Conservation (phyloP, 1,139 yeast genomes). For the Magnusiomyces ingens region DNA sequence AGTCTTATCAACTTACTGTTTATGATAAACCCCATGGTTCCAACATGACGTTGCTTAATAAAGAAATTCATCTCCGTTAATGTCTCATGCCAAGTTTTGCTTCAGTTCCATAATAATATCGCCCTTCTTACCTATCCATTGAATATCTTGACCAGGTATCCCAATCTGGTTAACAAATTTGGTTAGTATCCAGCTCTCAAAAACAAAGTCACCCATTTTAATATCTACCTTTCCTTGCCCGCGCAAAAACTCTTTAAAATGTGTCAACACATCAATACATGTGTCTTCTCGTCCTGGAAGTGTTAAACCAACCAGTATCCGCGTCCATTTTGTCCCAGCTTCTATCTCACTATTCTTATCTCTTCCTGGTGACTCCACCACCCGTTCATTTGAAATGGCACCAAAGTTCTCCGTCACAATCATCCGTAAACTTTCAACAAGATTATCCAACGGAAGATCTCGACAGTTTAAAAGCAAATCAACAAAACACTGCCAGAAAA, state of each 20-base stretch:
- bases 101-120: neutral
- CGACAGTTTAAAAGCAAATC: slow-evolving; percentile 14
- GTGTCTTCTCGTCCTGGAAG: slow-evolving; percentile 13
- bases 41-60: slow-evolving; percentile 16
- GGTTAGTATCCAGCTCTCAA: too few species aligned
- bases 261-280: slow-evolving; percentile 11
- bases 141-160: slow-evolving; percentile 15
- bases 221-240: slow-evolving; percentile 9
- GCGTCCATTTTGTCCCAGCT: slow-evolving; percentile 12
- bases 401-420: slow-evolving; percentile 12
- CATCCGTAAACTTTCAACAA: slow-evolving; percentile 11
- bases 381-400: neutral
- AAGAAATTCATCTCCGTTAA: neutral
- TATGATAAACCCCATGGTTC: slow-evolving; percentile 17
- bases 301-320: slow-evolving; percentile 14
- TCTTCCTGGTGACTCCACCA: neutral
- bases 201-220: neutral
- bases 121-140: slow-evolving; percentile 15
- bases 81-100: neutral
- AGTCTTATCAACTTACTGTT: slow-evolving; percentile 11
- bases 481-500: slow-evolving; percentile 9
- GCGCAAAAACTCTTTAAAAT: slow-evolving; percentile 14
- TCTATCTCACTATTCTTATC: slow-evolving; percentile 4
- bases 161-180: neutral
- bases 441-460: slow-evolving; percentile 8